phyloP scores from a whole-genome alignment of 352 stramenopile genomes.

The Pythium phragmitis region DNA sequence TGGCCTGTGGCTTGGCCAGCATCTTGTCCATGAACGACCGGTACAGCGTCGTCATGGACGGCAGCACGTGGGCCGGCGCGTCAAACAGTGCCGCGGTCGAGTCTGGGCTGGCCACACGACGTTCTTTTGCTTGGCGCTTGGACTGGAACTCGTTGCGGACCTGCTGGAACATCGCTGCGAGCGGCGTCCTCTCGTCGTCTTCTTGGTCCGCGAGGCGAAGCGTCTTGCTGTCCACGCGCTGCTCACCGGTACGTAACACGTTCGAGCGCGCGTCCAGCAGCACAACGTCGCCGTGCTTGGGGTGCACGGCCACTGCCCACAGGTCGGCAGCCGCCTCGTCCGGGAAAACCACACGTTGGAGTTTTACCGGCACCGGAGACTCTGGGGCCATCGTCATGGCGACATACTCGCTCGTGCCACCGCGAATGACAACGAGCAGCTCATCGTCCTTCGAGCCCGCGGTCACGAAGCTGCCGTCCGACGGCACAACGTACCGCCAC shows the following conservation, averaged over 20 bases:
- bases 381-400: slow-evolving; percentile 50
- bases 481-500: slow-evolving; percentile 69
- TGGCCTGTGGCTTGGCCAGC: slow-evolving; percentile 56
- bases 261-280: slow-evolving; percentile 54
- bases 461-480: slow-evolving; percentile 32
- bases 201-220: slow-evolving; percentile 35
- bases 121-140: slow-evolving; percentile 10
- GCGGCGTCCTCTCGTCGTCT: slow-evolving; percentile 39
- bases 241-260: slow-evolving; percentile 61
- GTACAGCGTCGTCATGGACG: slow-evolving; percentile 82
- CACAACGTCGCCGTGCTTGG: slow-evolving; percentile 55
- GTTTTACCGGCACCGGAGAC: slow-evolving; percentile 43
- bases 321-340: slow-evolving; percentile 34
- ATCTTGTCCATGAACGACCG: slow-evolving; percentile 88
- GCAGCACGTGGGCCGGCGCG: slow-evolving; percentile 76
- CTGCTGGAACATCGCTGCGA: slow-evolving; percentile 35
- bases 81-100: slow-evolving; percentile 62
- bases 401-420: slow-evolving; percentile 34
- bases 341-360: slow-evolving; percentile 36
- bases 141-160: slow-evolving; percentile 22
- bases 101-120: slow-evolving; percentile 8
- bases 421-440: slow-evolving; percentile 50
- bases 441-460: slow-evolving; percentile 39
- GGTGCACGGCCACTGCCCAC: slow-evolving; percentile 63
- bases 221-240: slow-evolving; percentile 33